A percentile compares a stretch with the other conserved stretches of the same genome.
Conservation (phyloP, 345 rosid species). For the Ceriops decandra region DNA sequence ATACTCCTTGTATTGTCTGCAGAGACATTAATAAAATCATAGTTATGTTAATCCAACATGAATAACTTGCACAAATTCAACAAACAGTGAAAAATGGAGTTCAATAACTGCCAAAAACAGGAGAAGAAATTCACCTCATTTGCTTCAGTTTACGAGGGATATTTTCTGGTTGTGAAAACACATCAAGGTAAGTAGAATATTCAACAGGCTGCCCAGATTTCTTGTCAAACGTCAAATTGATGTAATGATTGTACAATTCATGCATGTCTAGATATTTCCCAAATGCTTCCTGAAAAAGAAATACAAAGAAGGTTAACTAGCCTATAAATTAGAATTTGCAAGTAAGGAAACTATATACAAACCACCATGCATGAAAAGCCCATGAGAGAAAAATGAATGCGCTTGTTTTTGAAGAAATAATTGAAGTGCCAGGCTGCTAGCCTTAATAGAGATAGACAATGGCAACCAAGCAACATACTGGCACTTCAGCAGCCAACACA, state of each 20-base stretch:
- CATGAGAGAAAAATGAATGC: not conserved
- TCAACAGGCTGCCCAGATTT: slow-evolving; percentile 65
- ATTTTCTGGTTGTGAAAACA: slow-evolving; percentile 57
- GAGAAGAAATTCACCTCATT: slow-evolving; percentile 42
- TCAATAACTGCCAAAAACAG: not conserved
- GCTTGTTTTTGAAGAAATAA: not conserved
- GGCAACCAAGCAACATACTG: too few species aligned
- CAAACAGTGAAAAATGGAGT: slow-evolving; percentile 16
- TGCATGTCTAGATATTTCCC: slow-evolving; percentile 90
- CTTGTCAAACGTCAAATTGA: slow-evolving; percentile 60
- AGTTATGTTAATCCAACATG: not conserved
- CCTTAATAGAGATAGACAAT: too few species aligned
- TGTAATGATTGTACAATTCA: slow-evolving; percentile 74
- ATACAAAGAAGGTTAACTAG: slow-evolving; percentile 1
- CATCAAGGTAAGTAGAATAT: slow-evolving; percentile 77
- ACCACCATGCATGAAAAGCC: not conserved
- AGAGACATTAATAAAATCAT: slow-evolving; percentile 5
- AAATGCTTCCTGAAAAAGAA: slow-evolving; percentile 61
- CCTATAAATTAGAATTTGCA: too few species aligned
- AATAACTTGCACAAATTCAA: slow-evolving; percentile 5
- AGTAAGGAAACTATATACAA: too few species aligned
- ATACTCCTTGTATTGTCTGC: slow-evolving; percentile 80
- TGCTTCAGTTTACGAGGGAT: slow-evolving; percentile 59
- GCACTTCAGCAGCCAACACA: too few species aligned
- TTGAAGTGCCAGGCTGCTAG: too few species aligned